Evolutionary conservation across 495 filamentous ascomycete genomes (phyloP), one percentile per base, ranked within the genome.

Genomic region (Aspergillus baeticus): DNA sequence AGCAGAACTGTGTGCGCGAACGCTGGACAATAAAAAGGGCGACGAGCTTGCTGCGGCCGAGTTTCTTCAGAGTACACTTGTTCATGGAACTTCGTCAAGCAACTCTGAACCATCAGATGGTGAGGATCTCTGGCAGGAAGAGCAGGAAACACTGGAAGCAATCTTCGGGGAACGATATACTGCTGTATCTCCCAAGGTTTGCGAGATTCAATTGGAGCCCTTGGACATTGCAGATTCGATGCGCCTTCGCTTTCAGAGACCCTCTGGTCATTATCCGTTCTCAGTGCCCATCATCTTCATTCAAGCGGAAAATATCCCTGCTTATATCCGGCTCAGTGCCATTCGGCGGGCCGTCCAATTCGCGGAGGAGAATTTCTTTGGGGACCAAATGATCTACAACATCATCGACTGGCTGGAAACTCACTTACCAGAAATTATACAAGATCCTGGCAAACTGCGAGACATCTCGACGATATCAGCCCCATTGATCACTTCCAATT

Each of bases 261-360:
- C 85, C 11, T 69, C 69, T 15, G 56, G 45, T 1, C 74, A 83
- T 53, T 98, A 98, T 71, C 94, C 94, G 8, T 63, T 75, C n/a
- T 70, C 78, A 3, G 79, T 90, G 59, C 88, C 94, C n/a, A 75
- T 92, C 10, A 76, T 98, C 34, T 81, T 85, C 0, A 72, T 96
- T 26, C 71, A 80, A 22, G 73, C 86, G 33, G 72, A 80, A 53
- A 67, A 69, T 5, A 77, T 98, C n/a, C 94, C 94, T 6, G 87
- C 93, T 7, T 95, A 98, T 62, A 96, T 98, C 58, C 87, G 90
- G 41, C 78, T 98, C 4, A 96, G 91, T 63, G 85, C 95, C 14
- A 88, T 93, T 65, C 87, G 91, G 58, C 87, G 87, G 69, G 83
- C 84, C 2, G 77, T 96, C 3, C 72, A 81, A 14, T 82, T 89